These are phyloP conservation scores for Dipteronia sinensis DNA, from an alignment of 345 rosid genomes.

Conservation along the genomic window DNA sequence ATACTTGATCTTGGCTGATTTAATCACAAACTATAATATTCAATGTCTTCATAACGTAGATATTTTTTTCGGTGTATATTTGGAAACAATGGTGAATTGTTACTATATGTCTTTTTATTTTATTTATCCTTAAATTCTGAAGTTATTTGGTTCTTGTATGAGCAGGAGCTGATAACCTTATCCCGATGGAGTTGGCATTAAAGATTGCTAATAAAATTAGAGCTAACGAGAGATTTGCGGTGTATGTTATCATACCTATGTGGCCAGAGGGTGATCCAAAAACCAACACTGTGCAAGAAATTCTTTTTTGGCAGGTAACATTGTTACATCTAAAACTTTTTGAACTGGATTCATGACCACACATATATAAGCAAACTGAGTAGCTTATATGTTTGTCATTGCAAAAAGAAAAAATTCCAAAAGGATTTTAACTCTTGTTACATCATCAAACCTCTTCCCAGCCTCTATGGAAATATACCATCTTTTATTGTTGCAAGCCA, in stretches of 20 bases:
- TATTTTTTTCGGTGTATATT: neutral
- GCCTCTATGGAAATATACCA: neutral
- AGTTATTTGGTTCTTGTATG: constrained; percentile 20
- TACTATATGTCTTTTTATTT: neutral
- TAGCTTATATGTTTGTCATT: neutral
- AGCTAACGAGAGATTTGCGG: constrained; percentile 86
- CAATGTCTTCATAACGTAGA: neutral
- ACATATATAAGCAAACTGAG: neutral
- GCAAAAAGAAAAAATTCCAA: neutral
- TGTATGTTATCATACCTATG: constrained; percentile 84
- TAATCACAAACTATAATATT: neutral
- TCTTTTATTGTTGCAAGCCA: neutral
- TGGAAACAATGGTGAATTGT: neutral
- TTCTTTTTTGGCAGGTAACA: constrained; percentile 93
- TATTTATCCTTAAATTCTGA: neutral
- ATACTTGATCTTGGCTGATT: neutral
- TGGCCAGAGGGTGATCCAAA: constrained; percentile 99
- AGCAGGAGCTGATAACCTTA: constrained; percentile 92
- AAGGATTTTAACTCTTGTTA: neutral
- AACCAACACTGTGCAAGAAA: constrained; percentile 79
- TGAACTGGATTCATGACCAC: neutral
- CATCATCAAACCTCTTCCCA: neutral
- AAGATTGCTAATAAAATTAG: constrained; percentile 88
- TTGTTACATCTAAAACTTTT: neutral
- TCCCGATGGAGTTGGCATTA: constrained; percentile 95